These are phyloP conservation scores for Beauveria brongniartii DNA, from an alignment of 2,329 filamentous ascomycete genomes.

Conservation along the genomic window DNA sequence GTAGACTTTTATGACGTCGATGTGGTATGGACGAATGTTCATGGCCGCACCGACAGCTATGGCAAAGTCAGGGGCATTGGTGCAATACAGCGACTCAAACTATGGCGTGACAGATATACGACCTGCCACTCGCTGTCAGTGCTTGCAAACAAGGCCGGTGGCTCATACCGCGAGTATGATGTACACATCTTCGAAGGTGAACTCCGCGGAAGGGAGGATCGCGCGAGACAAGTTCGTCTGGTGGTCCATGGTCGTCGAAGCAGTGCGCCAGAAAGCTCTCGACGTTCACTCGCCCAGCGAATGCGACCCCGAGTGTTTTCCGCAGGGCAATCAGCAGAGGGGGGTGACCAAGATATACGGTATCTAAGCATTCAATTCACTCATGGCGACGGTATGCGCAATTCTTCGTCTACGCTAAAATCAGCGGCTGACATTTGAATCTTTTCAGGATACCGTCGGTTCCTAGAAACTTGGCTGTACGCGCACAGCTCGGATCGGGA, in stretches of 20 bases:
- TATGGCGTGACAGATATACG: constrained; percentile 42
- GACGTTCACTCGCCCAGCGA: constrained; percentile 34
- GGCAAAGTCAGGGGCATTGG: constrained; percentile 43
- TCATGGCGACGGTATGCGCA: constrained; percentile 33
- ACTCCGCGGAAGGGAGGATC: constrained; percentile 37
- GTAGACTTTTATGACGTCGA: constrained; percentile 45
- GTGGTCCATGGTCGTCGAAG: constrained; percentile 31
- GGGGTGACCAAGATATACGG: constrained; percentile 32
- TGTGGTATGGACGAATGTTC: constrained; percentile 43
- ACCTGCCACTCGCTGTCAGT: constrained; percentile 40
- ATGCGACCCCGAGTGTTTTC: constrained; percentile 33
- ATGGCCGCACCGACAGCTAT: constrained; percentile 41
- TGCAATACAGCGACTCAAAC: constrained; percentile 43
- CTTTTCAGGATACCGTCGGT: constrained; percentile 34
- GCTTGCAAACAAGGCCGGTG: constrained; percentile 38
- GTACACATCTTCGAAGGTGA: constrained; percentile 40
- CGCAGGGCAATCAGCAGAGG: constrained; percentile 16
- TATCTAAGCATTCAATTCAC: constrained; percentile 44
- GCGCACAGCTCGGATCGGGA: constrained; percentile 39
- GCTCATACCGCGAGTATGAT: constrained; percentile 40
- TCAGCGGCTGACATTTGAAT: not conserved
- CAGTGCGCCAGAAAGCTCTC: constrained; percentile 28
- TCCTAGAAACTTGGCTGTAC: constrained; percentile 37
- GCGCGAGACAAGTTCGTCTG: constrained; percentile 37
- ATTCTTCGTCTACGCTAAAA: constrained; percentile 3